Conservation (phyloP, 192 early-diverging fungal genomes). For the Podila minutissima region DNA sequence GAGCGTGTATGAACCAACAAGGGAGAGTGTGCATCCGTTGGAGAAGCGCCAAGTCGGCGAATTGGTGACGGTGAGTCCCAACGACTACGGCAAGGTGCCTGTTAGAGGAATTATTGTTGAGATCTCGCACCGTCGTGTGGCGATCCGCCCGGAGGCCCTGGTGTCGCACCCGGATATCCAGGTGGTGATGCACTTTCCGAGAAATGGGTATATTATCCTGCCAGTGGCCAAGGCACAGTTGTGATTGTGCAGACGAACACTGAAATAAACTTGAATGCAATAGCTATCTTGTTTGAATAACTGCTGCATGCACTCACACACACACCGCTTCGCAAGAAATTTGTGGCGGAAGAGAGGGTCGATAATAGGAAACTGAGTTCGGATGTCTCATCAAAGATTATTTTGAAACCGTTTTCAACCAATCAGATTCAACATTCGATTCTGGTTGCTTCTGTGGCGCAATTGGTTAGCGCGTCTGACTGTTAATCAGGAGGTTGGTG, state of each 20-base stretch:
- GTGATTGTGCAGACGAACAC: background rate
- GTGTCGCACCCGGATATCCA: constrained; percentile 5
- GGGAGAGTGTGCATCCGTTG: background rate
- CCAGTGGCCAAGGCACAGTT: constrained; percentile 15
- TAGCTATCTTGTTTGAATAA: too few relatives aligned
- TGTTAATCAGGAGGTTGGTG: too few relatives aligned
- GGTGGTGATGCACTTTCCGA: constrained; percentile 39
- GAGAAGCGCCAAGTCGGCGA: constrained; percentile 24
- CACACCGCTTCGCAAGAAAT: too few relatives aligned
- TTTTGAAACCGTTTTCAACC: too few relatives aligned
- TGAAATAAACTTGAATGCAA: too few relatives aligned
- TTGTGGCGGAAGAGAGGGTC: too few relatives aligned
- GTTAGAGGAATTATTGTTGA: constrained; percentile 35
- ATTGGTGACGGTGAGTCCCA: constrained; percentile 36
- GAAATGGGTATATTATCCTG: constrained; percentile 32
- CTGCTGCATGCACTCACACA: too few relatives aligned
- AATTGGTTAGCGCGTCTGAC: too few relatives aligned
- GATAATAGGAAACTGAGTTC: too few relatives aligned
- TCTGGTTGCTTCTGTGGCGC: too few relatives aligned
- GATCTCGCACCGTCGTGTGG: constrained; percentile 4
- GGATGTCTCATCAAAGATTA: too few relatives aligned
- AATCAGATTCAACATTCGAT: too few relatives aligned
- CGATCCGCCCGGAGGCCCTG: constrained; percentile 20
- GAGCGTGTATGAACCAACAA: background rate
- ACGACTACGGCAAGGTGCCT: constrained; percentile 57